Percentiles rank a stretch among this genome's conserved stretches.
phyloP scores from a whole-genome alignment of 2,329 filamentous ascomycete genomes.

The Didymellaceae sp. region DNA sequence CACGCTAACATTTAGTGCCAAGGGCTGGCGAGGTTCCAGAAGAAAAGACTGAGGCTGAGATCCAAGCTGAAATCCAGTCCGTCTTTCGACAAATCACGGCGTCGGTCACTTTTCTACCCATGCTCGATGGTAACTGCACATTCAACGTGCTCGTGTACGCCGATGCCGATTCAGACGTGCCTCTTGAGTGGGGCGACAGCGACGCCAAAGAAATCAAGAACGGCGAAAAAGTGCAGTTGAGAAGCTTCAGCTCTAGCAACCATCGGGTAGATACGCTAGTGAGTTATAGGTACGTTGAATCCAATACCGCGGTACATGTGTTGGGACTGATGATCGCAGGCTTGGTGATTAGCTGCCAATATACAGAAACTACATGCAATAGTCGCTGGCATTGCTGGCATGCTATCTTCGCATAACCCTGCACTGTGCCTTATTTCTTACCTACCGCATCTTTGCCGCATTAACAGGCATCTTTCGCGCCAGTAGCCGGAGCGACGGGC shows the following conservation, averaged over 20 bases:
- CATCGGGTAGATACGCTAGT: slow-evolving; percentile 95
- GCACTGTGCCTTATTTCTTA: slow-evolving; percentile 7
- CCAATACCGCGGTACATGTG: slow-evolving; percentile 18
- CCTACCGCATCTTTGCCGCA: neutral
- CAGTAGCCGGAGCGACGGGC: slow-evolving; percentile 5
- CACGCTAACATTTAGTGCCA: slow-evolving; percentile 27
- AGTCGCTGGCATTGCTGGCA: slow-evolving; percentile 4
- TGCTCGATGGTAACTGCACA: slow-evolving; percentile 92
- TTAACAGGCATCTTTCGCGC: slow-evolving; percentile 2
- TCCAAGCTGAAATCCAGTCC: slow-evolving; percentile 93
- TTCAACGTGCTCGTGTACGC: slow-evolving; percentile 99
- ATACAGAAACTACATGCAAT: slow-evolving; percentile 10
- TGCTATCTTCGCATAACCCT: slow-evolving; percentile 11
- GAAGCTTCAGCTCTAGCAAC: slow-evolving; percentile 94
- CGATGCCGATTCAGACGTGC: slow-evolving; percentile 94
- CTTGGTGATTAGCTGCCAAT: slow-evolving; percentile 17
- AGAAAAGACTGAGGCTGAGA: slow-evolving; percentile 91
- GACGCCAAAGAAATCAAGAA: slow-evolving; percentile 96
- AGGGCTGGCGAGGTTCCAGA: slow-evolving; percentile 42
- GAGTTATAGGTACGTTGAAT: slow-evolving; percentile 71
- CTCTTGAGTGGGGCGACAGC: slow-evolving; percentile 97
- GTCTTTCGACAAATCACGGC: slow-evolving; percentile 98
- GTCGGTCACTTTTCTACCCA: slow-evolving; percentile 93
- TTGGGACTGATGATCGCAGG: slow-evolving; percentile 15
- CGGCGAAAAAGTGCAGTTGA: slow-evolving; percentile 91